Base-by-base conservation (phyloP, 31 red algal species). In the Endocladia muricata region DNA sequence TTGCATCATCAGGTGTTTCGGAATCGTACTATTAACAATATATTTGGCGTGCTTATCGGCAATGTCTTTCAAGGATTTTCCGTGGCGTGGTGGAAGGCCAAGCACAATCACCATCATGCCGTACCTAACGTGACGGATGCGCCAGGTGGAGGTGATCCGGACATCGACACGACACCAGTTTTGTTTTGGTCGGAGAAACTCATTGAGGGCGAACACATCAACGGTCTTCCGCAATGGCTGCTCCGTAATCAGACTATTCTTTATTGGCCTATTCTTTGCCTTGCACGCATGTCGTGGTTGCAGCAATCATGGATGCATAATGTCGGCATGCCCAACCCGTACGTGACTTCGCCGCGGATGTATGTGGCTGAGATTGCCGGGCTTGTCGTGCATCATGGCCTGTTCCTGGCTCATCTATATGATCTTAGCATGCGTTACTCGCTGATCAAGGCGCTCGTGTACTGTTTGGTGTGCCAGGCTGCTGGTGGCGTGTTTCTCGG, bases 31-130 rank as follows among this genome's bases (percentile, higher is more conserved):
- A 35, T 90, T 25, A 89, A 89, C 47, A 90, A 95, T 52, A 37
- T 70, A 8, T 83, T 79, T 35, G 92, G 92, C 33, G 21, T 95
- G 4, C 32, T 95, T 22, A 63, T 95, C 54, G 92, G 92, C 9
- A 95, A 95, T 64, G 63, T 95, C 43, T 95, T 74, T 43, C 92
- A 95, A 54, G 92, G 92, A 8, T 95, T 89, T 52, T 95, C 92
- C 3, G 92, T 95, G 13, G 40, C 80, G 25, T 95, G 92, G 92
- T 95, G 92, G 92, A 95, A 95, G 57, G 81, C 51, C 40, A 95
- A 95, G 80, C 92, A 95, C 67, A 95, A 95, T 36, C 92, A 89
- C 62, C 92, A 95, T 79, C 92, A 95, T 59, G 92, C 92, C 9
- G 85, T 89, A 3, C 92, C 92, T 4, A 95, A 95, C 59, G 92